Evolutionary conservation across 169 alveolate genomes (phyloP).

Genomic region (Plasmodium yoelii): DNA sequence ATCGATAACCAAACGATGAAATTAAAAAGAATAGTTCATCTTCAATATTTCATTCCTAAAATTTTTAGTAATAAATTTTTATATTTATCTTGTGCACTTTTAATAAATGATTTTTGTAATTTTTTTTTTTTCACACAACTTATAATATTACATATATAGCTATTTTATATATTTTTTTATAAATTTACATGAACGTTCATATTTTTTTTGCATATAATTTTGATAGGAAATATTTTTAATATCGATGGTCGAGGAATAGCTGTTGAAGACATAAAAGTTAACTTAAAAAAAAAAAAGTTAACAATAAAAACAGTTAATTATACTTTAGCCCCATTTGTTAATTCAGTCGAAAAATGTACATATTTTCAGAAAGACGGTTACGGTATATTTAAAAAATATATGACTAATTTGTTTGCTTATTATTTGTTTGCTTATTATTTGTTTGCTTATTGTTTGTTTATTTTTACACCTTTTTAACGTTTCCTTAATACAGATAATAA

Average conservation of each 20-base stretch:
- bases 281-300: constrained; percentile 18
- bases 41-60: constrained; percentile 44
- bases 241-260: constrained; percentile 52
- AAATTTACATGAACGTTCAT: not conserved
- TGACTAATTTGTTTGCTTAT: not conserved
- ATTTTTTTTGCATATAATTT: not conserved
- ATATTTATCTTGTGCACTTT: not conserved
- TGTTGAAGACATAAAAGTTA: constrained; percentile 22
- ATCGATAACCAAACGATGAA: constrained; percentile 19
- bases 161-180: not conserved
- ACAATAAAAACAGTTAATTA: constrained; percentile 36
- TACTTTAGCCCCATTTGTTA: constrained; percentile 21
- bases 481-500: constrained; percentile 4
- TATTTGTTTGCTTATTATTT: not conserved
- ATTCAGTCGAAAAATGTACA: constrained; percentile 8
- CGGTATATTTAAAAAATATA: constrained; percentile 2
- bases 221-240: constrained; percentile 21
- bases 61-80: constrained; percentile 26
- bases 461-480: not conserved
- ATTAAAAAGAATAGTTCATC: constrained; percentile 29
- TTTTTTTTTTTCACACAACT: not conserved
- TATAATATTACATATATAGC: not conserved
- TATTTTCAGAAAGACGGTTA: constrained; percentile 32
- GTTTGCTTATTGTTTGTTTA: not conserved
- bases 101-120: not conserved